phyloP scores from a whole-genome alignment of 2,329 filamentous ascomycete genomes.

The Coniochaeta prunicola region DNA sequence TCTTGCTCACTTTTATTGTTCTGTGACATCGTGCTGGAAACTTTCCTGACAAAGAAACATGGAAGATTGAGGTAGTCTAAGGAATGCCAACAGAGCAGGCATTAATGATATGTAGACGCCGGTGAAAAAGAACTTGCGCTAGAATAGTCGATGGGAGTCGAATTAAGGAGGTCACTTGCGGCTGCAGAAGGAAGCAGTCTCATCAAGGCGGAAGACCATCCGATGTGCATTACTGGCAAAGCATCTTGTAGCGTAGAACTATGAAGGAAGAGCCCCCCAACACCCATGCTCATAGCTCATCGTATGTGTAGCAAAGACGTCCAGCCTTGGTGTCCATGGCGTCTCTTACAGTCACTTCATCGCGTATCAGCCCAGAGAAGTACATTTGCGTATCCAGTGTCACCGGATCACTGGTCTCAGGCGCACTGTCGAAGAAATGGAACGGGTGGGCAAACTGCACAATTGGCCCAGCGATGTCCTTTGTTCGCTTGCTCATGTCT shows the following conservation, averaged over 20 bases:
- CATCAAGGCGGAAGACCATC: neutral
- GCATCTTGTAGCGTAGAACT: neutral
- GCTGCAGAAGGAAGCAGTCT: neutral
- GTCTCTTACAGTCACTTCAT: neutral
- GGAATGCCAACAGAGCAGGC: neutral
- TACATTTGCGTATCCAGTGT: slow-evolving; percentile 16
- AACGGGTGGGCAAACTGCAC: slow-evolving; percentile 23
- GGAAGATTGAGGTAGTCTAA: neutral
- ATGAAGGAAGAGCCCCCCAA: neutral
- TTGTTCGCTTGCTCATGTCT: slow-evolving; percentile 10
- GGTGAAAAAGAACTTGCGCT: neutral
- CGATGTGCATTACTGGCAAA: neutral
- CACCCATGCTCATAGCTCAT: neutral
- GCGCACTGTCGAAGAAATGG: slow-evolving; percentile 20
- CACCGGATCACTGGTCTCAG: slow-evolving; percentile 20
- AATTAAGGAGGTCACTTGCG: neutral
- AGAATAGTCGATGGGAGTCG: neutral
- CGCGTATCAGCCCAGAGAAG: neutral
- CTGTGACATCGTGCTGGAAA: neutral
- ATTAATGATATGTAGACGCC: neutral
- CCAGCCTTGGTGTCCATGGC: neutral
- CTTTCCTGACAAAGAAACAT: neutral
- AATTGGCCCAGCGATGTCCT: slow-evolving; percentile 23
- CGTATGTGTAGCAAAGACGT: neutral
- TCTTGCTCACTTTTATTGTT: neutral